Evolutionary conservation across 106 monocot genomes (phyloP).

Genomic region (Acanthochlamys bracteata): DNA sequence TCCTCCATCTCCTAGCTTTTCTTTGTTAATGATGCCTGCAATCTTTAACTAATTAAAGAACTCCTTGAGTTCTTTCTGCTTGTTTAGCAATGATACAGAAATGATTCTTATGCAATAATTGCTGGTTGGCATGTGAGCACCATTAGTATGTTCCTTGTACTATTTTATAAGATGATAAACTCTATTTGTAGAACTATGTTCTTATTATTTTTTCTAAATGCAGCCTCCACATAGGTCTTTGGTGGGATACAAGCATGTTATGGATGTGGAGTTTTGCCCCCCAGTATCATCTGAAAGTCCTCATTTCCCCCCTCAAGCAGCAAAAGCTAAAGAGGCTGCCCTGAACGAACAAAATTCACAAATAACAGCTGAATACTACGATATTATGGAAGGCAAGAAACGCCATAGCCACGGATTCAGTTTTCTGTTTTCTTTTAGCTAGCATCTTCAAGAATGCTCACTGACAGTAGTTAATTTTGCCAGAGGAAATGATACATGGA

Average conservation of each 20-base stretch:
- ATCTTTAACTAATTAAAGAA: too few species aligned
- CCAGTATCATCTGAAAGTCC: conserved; percentile 43
- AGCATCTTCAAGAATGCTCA: not conserved
- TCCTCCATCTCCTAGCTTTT: too few species aligned
- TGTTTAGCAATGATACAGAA: too few species aligned
- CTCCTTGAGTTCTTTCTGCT: too few species aligned
- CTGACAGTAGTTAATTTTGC: not conserved
- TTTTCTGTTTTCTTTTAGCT: not conserved
- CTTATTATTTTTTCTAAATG: not conserved
- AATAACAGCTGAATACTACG: conserved; percentile 52
- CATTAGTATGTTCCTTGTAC: not conserved
- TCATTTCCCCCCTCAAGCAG: conserved; percentile 66
- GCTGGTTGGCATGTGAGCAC: not conserved
- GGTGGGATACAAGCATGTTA: conserved; percentile 87
- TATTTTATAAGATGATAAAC: not conserved
- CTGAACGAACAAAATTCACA: conserved; percentile 38
- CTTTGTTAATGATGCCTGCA: too few species aligned
- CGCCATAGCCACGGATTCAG: not conserved
- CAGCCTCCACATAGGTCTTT: conserved; percentile 68
- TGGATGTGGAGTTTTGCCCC: conserved; percentile 64
- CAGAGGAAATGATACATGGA: conserved; percentile 95
- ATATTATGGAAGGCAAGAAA: conserved; percentile 71
- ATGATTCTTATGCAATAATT: too few species aligned
- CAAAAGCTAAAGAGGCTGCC: conserved; percentile 54
- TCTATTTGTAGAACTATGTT: not conserved